Evolutionary conservation across 768 basidiomycete species (phyloP).

Genomic region (Hygrophorus russula): DNA sequence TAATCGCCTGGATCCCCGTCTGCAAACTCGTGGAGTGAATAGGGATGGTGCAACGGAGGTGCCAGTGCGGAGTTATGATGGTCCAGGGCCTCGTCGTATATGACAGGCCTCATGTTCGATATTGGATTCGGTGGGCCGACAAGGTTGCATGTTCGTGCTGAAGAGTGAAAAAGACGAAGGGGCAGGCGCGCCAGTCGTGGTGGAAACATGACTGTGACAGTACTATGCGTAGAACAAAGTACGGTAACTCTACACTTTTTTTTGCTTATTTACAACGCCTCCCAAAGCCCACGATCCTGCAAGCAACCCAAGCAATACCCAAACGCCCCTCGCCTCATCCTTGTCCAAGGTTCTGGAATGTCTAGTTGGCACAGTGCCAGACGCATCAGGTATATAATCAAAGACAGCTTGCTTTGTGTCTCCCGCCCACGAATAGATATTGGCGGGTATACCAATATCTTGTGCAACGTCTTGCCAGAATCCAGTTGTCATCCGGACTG

Average conservation of each 20-base stretch:
- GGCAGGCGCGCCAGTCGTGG: background rate
- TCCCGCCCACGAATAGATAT: background rate
- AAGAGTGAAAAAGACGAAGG: slow-evolving; percentile 2
- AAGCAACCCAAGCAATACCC: slow-evolving; percentile 2
- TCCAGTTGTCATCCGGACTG: slow-evolving; percentile 14
- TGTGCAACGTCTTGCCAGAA: slow-evolving; percentile 34
- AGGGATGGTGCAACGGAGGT: slow-evolving; percentile 46
- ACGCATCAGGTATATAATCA: too few relatives aligned
- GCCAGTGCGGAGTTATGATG: slow-evolving; percentile 2
- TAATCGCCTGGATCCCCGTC: slow-evolving; percentile 24
- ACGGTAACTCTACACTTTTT: too few relatives aligned
- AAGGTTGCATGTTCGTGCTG: slow-evolving; percentile 9
- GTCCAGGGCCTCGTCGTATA: slow-evolving; percentile 55
- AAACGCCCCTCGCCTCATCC: slow-evolving; percentile 4
- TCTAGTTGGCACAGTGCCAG: background rate
- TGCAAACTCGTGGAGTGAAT: slow-evolving; percentile 67
- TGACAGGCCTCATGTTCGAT: slow-evolving; percentile 69
- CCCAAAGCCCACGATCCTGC: slow-evolving; percentile 1
- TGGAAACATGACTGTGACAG: background rate
- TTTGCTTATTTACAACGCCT: background rate
- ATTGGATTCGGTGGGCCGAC: slow-evolving; percentile 70
- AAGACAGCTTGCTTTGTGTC: too few relatives aligned
- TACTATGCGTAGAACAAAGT: too few relatives aligned
- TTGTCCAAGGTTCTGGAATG: slow-evolving; percentile 2
- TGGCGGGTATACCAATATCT: slow-evolving; percentile 31